Base-by-base conservation (phyloP, 148 eudicot species). In the Bassia scoparia region DNA sequence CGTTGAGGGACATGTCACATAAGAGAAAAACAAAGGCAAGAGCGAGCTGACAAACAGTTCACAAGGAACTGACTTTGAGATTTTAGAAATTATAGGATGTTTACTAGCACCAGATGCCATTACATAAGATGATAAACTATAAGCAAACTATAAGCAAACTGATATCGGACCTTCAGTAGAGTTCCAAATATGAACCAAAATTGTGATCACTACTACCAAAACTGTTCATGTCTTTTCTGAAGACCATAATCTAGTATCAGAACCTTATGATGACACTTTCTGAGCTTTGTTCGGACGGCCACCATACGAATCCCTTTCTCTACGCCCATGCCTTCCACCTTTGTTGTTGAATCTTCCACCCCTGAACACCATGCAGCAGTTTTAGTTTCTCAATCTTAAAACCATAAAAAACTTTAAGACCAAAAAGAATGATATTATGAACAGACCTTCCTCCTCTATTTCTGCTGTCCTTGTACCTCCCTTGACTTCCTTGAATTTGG, bases 281-380 rank as follows among this genome's bases (percentile, higher is more conserved):
- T 82, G 96, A 61, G 67, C 69, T 74, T 94, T 91, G 69, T 78
- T 83, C 21, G 84, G 83, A 44, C 97, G 98, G 52, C 83, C 77
- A 11, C 66, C 79, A 27, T 74, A 59, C 15, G 78, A 74, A 63
- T 86, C 85, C 24, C 83, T 79, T 3, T 84, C 95, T 38, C 96
- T 87, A 3, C 91, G 87, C 33, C 87, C 81, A 44, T 76, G 83
- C 71, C 85, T 81, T 72, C 97, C 88, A 7, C 96, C 90, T 59
- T 85, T 77, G 68, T 74, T 54, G 70, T 72, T 55, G 33, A 70
- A 68, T 76, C 67, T 89, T 70, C 97, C 96, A 74, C 98, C 97
- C 87, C 98, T 94, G 85, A 35, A 0, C 30, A 59, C 21, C 30
- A 64, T 24, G 21, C 61, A 69, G 44, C 59, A 54, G 37, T 33